Percentiles rank a stretch among this genome's conserved stretches.
phyloP scores from a whole-genome alignment of 768 basidiomycete species.

The Auricularia cornea region DNA sequence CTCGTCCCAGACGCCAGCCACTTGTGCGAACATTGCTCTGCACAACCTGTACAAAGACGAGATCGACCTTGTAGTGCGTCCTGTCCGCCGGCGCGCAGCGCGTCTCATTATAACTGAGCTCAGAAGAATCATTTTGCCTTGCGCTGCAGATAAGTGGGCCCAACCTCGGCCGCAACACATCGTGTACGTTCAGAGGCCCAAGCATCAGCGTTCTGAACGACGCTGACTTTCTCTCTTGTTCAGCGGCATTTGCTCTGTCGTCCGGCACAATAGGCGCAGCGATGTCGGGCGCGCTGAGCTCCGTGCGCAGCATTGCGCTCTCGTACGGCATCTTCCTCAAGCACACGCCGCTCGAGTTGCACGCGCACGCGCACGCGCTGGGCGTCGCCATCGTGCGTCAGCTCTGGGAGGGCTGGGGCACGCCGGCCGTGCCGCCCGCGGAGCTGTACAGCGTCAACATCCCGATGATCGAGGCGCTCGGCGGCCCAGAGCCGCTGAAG shows the following conservation, averaged over 20 bases:
- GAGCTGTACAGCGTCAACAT: conserved; percentile 79
- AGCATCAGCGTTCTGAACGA: too few species aligned
- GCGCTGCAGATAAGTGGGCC: conserved; percentile 66
- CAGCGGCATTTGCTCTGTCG: conserved; percentile 80
- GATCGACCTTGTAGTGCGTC: conserved; percentile 80
- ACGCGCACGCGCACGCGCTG: conserved; percentile 67
- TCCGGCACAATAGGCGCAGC: conserved; percentile 93
- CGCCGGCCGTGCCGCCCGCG: conserved; percentile 28
- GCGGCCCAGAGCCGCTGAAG: conserved; percentile 51
- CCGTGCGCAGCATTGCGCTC: conserved; percentile 70
- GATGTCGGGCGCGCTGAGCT: conserved; percentile 66
- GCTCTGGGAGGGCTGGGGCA: conserved; percentile 82
- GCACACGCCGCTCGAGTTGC: conserved; percentile 51
- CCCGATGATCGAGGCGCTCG: conserved; percentile 62
- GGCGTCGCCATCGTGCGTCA: conserved; percentile 57
- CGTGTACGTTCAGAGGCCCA: too few species aligned
- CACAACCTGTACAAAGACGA: conserved; percentile 80
- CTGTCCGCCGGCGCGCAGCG: conserved; percentile 11
- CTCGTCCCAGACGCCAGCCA: conserved; percentile 65
- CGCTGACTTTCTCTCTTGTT: too few species aligned
- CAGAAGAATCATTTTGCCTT: not conserved
- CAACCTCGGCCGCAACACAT: conserved; percentile 78
- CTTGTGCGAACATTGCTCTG: conserved; percentile 83
- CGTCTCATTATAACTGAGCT: not conserved
- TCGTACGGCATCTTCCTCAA: conserved; percentile 77